Evolutionary conservation across 2,329 filamentous ascomycete species (phyloP).

Genomic region (Cladorrhinum sp.): DNA sequence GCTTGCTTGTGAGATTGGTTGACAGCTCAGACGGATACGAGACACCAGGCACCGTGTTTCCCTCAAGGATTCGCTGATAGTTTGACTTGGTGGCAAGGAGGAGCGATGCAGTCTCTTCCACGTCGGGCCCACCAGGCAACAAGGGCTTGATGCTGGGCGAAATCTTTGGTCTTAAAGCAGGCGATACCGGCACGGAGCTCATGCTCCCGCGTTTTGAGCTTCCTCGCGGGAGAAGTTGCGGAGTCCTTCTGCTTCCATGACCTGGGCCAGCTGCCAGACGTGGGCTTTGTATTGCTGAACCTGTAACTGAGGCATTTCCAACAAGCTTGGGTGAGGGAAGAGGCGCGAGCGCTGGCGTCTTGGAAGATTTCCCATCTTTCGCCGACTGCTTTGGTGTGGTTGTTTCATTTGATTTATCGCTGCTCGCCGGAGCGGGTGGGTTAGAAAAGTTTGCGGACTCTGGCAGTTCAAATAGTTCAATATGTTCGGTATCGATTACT

Average conservation of each 20-base stretch:
- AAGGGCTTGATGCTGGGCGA: slow-evolving; percentile 93
- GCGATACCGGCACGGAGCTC: slow-evolving; percentile 74
- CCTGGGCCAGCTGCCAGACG: slow-evolving; percentile 56
- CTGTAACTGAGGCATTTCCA: slow-evolving; percentile 49
- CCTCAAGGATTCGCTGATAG: slow-evolving; percentile 95
- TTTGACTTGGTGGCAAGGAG: slow-evolving; percentile 93
- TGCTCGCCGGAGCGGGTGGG: slow-evolving; percentile 47
- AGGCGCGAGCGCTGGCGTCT: slow-evolving; percentile 49
- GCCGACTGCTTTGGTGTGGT: slow-evolving; percentile 15
- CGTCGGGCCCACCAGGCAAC: slow-evolving; percentile 59
- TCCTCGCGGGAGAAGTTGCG: slow-evolving; percentile 53
- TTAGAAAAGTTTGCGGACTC: slow-evolving; percentile 59
- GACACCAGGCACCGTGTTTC: slow-evolving; percentile 84
- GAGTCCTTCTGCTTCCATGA: slow-evolving; percentile 50
- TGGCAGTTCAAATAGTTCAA: slow-evolving; percentile 64
- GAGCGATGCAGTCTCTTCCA: slow-evolving; percentile 62
- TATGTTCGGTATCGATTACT: slow-evolving; percentile 47
- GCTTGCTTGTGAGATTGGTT: slow-evolving; percentile 91
- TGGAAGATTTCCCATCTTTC: slow-evolving; percentile 42
- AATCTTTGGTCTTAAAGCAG: slow-evolving; percentile 82
- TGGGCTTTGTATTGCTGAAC: slow-evolving; percentile 64
- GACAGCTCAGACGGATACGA: slow-evolving; percentile 88
- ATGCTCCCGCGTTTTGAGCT: slow-evolving; percentile 69
- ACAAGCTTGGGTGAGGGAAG: slow-evolving; percentile 48
- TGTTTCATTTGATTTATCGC: slow-evolving; percentile 37